Conservation (phyloP, 2,329 filamentous ascomycete genomes). For the Xylaria sp. region DNA sequence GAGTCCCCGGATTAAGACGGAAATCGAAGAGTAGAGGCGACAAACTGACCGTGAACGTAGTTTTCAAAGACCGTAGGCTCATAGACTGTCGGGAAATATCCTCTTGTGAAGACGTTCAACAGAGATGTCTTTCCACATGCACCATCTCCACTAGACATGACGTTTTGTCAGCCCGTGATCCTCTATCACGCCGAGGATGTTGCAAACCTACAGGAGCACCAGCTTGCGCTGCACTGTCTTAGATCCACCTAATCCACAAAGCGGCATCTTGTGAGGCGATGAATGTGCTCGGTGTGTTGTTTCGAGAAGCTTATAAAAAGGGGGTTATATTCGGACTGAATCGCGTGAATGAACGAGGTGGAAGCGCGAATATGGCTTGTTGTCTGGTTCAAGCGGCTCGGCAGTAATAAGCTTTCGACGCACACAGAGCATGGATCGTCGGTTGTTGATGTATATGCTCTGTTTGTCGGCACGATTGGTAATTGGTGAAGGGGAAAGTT, state of each 20-base stretch:
- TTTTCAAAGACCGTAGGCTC: slow-evolving; percentile 99
- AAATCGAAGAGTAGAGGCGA: neutral
- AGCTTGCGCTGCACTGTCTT: slow-evolving; percentile 96
- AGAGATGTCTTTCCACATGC: slow-evolving; percentile 97
- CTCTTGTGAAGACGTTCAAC: slow-evolving; percentile 98
- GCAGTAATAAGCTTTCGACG: neutral
- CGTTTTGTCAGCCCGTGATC: slow-evolving; percentile 35
- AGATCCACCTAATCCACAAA: slow-evolving; percentile 71
- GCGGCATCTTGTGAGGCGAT: slow-evolving; percentile 47
- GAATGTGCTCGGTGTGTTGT: neutral
- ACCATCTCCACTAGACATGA: slow-evolving; percentile 80
- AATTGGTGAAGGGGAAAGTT: slow-evolving; percentile 21
- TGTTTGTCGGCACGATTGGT: slow-evolving; percentile 12
- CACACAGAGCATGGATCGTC: neutral
- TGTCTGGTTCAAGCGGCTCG: neutral
- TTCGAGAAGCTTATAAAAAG: slow-evolving; percentile 11
- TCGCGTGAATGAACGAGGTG: slow-evolving; percentile 1
- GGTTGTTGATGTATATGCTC: neutral
- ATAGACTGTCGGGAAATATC: slow-evolving; percentile 98
- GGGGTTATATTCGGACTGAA: slow-evolving; percentile 6
- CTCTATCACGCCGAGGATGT: slow-evolving; percentile 38
- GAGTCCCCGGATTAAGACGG: neutral
- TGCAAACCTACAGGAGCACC: slow-evolving; percentile 79
- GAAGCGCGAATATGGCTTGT: neutral
- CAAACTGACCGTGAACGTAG: slow-evolving; percentile 87